Evolutionary conservation across 768 basidiomycete genomes (phyloP), one percentile per base, ranked within the genome.

Genomic region (Suillus brevipes): DNA sequence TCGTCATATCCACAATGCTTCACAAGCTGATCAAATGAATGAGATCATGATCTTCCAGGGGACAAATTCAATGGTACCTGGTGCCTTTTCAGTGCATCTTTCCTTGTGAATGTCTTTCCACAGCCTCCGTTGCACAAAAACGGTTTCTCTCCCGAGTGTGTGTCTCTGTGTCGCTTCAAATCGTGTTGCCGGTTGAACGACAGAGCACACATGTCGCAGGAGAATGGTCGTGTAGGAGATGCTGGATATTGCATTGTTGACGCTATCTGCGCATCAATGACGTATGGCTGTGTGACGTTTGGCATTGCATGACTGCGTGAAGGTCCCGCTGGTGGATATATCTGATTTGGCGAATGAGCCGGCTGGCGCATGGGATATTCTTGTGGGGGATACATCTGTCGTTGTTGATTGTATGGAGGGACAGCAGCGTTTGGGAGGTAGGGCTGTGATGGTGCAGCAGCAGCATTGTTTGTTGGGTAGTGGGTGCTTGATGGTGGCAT

Each of bases 151-250:
- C 91, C 91, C 6, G 89, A 89, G 77, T 93, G 92, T 31, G 90
- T 93, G 70, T 93, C 91, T 67, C 89, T 82, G 77, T 94, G 92
- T 42, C 92, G 85, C 73, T 93, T 93, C 72, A 94, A 75, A 75
- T 94, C 92, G 73, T 94, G 92, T 73, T 91, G 90, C 52, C 92
- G 86, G 72, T 92, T 92, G 80, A 94, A 94, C 25, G 91, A 92
- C 67, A 93, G 75, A 13, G 90, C 83, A 74, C 92, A 94, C 67
- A 92, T 74, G 69, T 89, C 87, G 66, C 89, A 90, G 12, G 85
- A 80, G 70, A 86, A 90, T 23, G 89, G 88, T 45, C 88, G 83
- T 20, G 80, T 74, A 8, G 87, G 84, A n/a, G 87, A 84, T 45
- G 84, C 79, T 34, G 87, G 83, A 73, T 85, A 87, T 63, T 86